Percentiles rank a stretch among this genome's conserved stretches.
Conservation (phyloP, 2,329 filamentous ascomycete genomes). For the Colletotrichum cuscutae region DNA sequence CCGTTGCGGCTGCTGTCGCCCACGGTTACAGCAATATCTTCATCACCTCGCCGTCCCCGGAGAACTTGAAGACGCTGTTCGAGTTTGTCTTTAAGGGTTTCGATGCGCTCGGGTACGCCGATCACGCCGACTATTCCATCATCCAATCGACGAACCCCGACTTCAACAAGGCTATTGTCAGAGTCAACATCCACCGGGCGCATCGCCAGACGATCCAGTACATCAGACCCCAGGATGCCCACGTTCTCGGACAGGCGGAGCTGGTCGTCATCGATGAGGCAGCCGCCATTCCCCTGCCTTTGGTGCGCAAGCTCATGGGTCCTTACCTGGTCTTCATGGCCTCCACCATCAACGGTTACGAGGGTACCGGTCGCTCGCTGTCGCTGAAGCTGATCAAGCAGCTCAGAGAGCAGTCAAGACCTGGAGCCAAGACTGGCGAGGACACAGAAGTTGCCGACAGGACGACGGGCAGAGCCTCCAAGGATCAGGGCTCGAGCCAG, state of each 20-base stretch:
- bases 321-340: constrained; percentile 99
- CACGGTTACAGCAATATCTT: constrained; percentile 99
- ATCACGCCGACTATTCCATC: constrained; percentile 97
- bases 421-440: constrained; percentile 63
- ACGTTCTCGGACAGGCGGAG: constrained; percentile 94
- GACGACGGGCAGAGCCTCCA: constrained; percentile 78
- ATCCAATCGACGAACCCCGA: constrained; percentile 98
- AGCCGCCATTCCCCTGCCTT: constrained; percentile 91
- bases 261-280: constrained; percentile 97
- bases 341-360: constrained; percentile 98
- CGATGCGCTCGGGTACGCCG: constrained; percentile 90
- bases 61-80: constrained; percentile 98
- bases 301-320: constrained; percentile 94
- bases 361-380: constrained; percentile 93
- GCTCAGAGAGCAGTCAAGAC: constrained; percentile 89
- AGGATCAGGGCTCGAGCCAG: constrained; percentile 68
- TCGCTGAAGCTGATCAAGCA: constrained; percentile 98
- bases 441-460: constrained; percentile 80
- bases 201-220: constrained; percentile 99
- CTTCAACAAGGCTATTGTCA: constrained; percentile 98
- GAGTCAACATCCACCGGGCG: constrained; percentile 93
- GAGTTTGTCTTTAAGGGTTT: constrained; percentile 99
- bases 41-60: constrained; percentile 96
- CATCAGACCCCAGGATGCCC: constrained; percentile 94
- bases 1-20: constrained; percentile 91